Percentiles rank a stretch among this genome's conserved stretches.
These are phyloP conservation scores for Moniliella sp. DNA, from an alignment of 1,284 basidiomycete species.

Conservation along the genomic window DNA sequence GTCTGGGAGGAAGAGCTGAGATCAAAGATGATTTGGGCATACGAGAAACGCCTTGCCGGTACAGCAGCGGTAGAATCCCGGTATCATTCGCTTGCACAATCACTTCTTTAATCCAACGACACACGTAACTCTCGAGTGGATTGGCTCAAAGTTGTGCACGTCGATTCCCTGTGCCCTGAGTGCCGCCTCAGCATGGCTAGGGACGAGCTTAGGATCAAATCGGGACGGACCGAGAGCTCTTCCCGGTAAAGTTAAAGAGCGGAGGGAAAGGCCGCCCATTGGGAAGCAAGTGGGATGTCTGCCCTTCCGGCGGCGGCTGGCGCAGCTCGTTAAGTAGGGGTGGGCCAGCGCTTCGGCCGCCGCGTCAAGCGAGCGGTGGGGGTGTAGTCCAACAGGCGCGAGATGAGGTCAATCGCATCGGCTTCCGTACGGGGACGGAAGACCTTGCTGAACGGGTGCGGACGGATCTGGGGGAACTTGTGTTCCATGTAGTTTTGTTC, in stretches of 20 bases:
- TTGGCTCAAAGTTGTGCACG: conserved; percentile 54
- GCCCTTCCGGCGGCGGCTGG: conserved; percentile 27
- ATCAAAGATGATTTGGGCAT: too few species aligned
- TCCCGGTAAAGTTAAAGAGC: conserved; percentile 84
- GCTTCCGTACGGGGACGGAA: conserved; percentile 89
- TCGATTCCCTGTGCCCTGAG: conserved; percentile 65
- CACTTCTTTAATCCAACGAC: conserved; percentile 29
- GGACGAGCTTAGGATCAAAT: conserved; percentile 74
- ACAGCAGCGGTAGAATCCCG: too few species aligned
- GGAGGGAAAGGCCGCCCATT: conserved; percentile 85
- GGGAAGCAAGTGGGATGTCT: conserved; percentile 60
- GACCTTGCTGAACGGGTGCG: conserved; percentile 48
- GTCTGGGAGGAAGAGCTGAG: too few species aligned
- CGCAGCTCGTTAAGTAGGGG: conserved; percentile 94
- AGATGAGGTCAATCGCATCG: conserved; percentile 86
- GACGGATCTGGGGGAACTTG: conserved; percentile 99
- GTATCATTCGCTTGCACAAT: too few species aligned
- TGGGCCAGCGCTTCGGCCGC: conserved; percentile 64
- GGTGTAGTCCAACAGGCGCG: conserved; percentile 86
- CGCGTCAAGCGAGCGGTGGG: conserved; percentile 69
- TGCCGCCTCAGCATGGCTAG: conserved; percentile 66
- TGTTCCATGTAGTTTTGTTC: conserved; percentile 99
- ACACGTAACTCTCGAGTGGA: conserved; percentile 30
- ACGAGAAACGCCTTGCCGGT: too few species aligned
- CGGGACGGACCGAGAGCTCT: conserved; percentile 90